Evolutionary conservation across 495 filamentous ascomycete species (phyloP), one percentile per base, ranked within the genome.

Genomic region (Aspergillus steynii): DNA sequence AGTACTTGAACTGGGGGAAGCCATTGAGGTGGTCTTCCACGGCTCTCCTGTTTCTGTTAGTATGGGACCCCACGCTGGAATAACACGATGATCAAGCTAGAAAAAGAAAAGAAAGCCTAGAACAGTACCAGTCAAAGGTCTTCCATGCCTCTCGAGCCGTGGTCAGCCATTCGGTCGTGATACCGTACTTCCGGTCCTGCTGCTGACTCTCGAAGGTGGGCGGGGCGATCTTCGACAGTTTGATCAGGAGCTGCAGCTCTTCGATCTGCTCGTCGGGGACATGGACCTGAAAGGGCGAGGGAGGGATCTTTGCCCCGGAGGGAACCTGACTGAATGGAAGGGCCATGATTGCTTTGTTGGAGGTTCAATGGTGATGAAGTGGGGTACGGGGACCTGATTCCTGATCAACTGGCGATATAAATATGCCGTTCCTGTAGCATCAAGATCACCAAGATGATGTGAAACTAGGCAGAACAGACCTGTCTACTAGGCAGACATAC

Each of bases 1-100:
- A 67, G 4, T 77, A 76, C 0, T 65, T 84, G 72, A 79, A 91
- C 56, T 92, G 83, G 2, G 88, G 86, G 61, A 88, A 83, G 9
- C 68, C 76, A 72, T 92, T 90, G 57, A 86, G 83, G 48, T 77
- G 76, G 10, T 72, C 62, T 65, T 90, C 86, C 12, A 72, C 68
- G 7, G 76, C 64, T 64, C 80, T 78, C 83, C 82, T 82, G 20
- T 12, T 42, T 46, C 25, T 5, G 37, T 54, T 42, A 54, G 52
- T 34, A 28, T 51, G 25, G 27, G 25, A 8, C 4, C 15, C 10
- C n/a, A n/a, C 25, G 1, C 20, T 20, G 20, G 20, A 20, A 20
- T 20, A 0, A 20, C 20, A 20, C 20, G 0, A 20, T 42, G 37
- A 14, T 14, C 4, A 14, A 14, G 4, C 37, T 10, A 37, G 14